Base-by-base conservation (phyloP, 257 asterid species). In the Misopates orontium region DNA sequence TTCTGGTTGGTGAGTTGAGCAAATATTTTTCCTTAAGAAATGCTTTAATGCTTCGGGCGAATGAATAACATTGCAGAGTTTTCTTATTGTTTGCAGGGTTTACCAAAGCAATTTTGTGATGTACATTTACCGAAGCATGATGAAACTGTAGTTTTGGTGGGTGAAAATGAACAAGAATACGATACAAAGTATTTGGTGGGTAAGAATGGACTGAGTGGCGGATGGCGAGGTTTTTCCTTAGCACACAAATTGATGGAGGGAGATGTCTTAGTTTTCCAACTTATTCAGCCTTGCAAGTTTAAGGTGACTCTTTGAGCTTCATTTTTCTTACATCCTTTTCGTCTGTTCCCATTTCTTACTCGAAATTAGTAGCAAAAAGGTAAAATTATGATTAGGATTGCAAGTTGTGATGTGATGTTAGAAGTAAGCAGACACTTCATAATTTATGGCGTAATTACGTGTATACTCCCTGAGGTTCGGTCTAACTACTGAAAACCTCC, bases 141-240 rank as follows among this genome's bases (percentile, higher is more conserved):
- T 62, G 81, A 17, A 0, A 23, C 64, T 1, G 48, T 83, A 60
- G 69, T 84, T 68, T 83, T 84, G 83, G 85, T 81, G 66, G 90
- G 77, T 41, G 85, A 83, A 67, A 59, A 72, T 18, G 82, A 71
- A 23, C 41, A 73, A 41, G 87, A 79, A 76, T 76, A 69, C 74
- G 18, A 16, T 6, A 77, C 81, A 3, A 79, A 73, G 47, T 86
- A 80, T 82, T 79, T 84, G 25, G 60, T 49, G 24, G 66, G 60
- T 15, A 84, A 79, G 60, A 77, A 70, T 49, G 82, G 92, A 74
- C 67, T 89, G 9, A 77, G 87, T 54, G 83, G 76, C 39, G 96
- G 96, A 42, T 89, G 96, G 95, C 81, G 88, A 75, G 85, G 82
- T 25, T 89, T 89, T 68, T 78, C 92, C 63, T 56, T 78, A 14